These are phyloP conservation scores for Hericium coralloides DNA, from an alignment of 768 basidiomycete species.

Conservation along the genomic window DNA sequence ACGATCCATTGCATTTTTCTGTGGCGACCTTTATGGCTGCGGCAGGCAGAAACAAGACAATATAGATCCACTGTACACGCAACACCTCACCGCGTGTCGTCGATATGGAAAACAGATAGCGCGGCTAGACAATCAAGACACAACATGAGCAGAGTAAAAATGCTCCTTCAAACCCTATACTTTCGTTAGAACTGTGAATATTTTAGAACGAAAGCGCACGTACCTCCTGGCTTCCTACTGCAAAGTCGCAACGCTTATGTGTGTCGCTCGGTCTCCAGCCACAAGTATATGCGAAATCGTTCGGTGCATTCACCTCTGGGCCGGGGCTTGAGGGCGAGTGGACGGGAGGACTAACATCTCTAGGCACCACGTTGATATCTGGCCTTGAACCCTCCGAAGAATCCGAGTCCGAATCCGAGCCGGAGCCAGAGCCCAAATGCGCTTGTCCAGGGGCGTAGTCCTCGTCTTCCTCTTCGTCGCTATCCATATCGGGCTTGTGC, in stretches of 20 bases:
- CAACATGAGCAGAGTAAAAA: background rate
- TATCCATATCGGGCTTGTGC: background rate
- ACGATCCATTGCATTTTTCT: too few relatives aligned
- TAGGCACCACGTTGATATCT: background rate
- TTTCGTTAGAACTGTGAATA: background rate
- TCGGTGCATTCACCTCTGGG: background rate
- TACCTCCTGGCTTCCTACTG: background rate
- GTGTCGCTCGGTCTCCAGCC: background rate
- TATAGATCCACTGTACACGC: too few relatives aligned
- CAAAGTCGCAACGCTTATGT: background rate
- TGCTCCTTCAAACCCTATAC: background rate
- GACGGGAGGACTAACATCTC: background rate
- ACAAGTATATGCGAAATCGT: background rate
- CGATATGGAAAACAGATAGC: too few relatives aligned
- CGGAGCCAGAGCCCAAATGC: background rate
- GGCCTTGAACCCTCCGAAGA: background rate
- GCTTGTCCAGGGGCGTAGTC: constrained; percentile 7
- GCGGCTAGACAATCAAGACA: too few relatives aligned
- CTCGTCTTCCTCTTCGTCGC: constrained; percentile 6
- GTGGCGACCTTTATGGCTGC: too few relatives aligned
- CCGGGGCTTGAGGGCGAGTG: background rate
- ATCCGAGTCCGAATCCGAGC: background rate
- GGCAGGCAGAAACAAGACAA: too few relatives aligned
- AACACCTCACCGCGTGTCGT: too few relatives aligned
- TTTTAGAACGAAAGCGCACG: background rate